Base-by-base conservation (phyloP, 192 early-diverging fungal genomes). In the Funneliformis mosseae region DNA sequence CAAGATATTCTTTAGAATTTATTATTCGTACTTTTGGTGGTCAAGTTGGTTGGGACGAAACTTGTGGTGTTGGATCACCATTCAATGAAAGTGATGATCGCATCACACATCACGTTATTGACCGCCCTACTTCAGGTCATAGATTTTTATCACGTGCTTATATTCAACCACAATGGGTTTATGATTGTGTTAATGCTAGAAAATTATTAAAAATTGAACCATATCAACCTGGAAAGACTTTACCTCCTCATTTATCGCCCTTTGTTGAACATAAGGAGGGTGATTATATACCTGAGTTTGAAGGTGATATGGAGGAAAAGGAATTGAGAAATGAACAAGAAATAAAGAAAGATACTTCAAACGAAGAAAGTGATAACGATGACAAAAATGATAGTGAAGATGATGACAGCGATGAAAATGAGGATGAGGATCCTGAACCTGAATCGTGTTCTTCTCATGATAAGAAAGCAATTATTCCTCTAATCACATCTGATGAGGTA, bases 111-210 rank as follows among this genome's bases (percentile, higher is more conserved):
- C 95, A 97, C 79, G 89, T 98, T 73, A 84, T 89, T 39, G 98
- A 99, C 86, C 92, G 97, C 33, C 96, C 96, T 18, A 81, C 79
- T 8, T 88, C 90, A 81, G 84, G 83, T 77, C 88, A 93, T 74
- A 87, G 87, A 77, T 90, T 92, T 84, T 80, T 88, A 67, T 81
- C 84, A 45, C 91, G 96, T 81, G 87, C 87, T 12, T 98, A 96
- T 80, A 87, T 98, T 48, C 98, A 98, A 85, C 98, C 98, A n/a
- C 98, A 99, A 85, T 99, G 98, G 98, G 89, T 97, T 21, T 96
- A 94, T 87, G 98, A 99, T 84, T 92, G 91, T 81, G 88, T 98
- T 76, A 99, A 99, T 75, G 94, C 95, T 25, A 85, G 89, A 8
- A 91, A 93, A 72, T 83, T 97, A 43, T 82, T 98, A 67, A 77